Percentiles rank a stretch among this genome's conserved stretches.
phyloP scores from a whole-genome alignment of 2,329 filamentous ascomycete species.

The Sphaerulina musiva region DNA sequence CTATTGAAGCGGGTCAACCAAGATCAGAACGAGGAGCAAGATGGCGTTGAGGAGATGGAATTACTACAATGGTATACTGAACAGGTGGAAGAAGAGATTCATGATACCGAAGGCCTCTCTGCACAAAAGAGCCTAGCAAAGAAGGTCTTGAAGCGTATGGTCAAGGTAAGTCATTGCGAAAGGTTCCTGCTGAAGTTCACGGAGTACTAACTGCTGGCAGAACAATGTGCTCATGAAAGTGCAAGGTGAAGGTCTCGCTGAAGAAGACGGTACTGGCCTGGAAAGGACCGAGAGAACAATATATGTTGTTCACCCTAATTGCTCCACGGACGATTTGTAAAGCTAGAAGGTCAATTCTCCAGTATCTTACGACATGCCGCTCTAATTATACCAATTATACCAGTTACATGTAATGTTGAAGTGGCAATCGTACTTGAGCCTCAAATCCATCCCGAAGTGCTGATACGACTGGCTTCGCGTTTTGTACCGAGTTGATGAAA shows the following conservation, averaged over 20 bases:
- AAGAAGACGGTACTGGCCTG: conserved; percentile 58
- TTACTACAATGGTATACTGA: conserved; percentile 87
- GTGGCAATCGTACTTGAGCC: too few species aligned
- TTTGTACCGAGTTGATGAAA: too few species aligned
- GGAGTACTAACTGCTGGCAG: conserved; percentile 30
- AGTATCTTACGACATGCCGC: too few species aligned
- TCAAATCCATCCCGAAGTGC: too few species aligned
- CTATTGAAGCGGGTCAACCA: conserved; percentile 77
- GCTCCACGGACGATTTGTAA: conserved; percentile 60
- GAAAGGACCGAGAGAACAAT: conserved; percentile 50
- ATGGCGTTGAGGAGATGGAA: conserved; percentile 78
- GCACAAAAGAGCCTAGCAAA: conserved; percentile 63
- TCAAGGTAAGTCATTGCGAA: conserved; percentile 58
- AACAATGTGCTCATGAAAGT: conserved; percentile 56
- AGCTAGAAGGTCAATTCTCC: too few species aligned
- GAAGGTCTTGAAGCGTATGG: conserved; percentile 92
- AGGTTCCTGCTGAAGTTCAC: not conserved
- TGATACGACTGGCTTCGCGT: too few species aligned
- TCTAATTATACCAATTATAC: too few species aligned
- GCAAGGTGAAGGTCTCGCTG: conserved; percentile 81
- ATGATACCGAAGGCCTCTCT: conserved; percentile 73
- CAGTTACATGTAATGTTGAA: too few species aligned
- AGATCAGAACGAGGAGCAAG: conserved; percentile 66
- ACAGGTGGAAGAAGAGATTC: conserved; percentile 75
- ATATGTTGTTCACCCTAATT: conserved; percentile 93